phyloP scores from a whole-genome alignment of 1,284 basidiomycete genomes.

The Schizophyllum amplum region DNA sequence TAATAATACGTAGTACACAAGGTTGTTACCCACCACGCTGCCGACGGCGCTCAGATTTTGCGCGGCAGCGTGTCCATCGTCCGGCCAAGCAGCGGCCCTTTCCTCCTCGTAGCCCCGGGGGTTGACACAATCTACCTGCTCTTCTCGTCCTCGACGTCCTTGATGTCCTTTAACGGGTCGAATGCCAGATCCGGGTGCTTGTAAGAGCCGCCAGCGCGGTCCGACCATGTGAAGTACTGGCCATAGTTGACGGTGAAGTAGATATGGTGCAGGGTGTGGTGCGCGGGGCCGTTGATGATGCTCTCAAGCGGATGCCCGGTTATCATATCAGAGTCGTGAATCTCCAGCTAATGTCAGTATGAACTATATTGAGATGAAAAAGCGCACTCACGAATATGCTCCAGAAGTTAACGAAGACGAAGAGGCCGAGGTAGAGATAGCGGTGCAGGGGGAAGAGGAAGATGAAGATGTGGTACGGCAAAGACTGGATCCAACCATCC shows the following conservation, averaged over 20 bases:
- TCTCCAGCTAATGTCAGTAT: slow-evolving; percentile 37
- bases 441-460: slow-evolving; percentile 91
- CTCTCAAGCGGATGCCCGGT: slow-evolving; percentile 86
- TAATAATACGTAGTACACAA: not conserved
- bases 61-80: not conserved
- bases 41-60: not conserved
- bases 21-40: not conserved
- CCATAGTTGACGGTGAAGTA: slow-evolving; percentile 98
- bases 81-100: no score
- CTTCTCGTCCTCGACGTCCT: slow-evolving; percentile 11
- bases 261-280: slow-evolving; percentile 94
- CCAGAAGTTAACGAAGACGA: slow-evolving; percentile 90
- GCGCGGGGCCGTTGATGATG: slow-evolving; percentile 94
- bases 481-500: slow-evolving; percentile 89
- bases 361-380: slow-evolving; percentile 1
- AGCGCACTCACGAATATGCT: slow-evolving; percentile 63
- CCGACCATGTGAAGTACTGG: slow-evolving; percentile 96
- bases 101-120: no score
- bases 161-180: slow-evolving; percentile 78
- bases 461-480: slow-evolving; percentile 93
- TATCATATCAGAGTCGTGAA: slow-evolving; percentile 99
- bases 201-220: slow-evolving; percentile 80
- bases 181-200: slow-evolving; percentile 77
- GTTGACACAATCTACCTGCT: not conserved
- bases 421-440: slow-evolving; percentile 72